Evolutionary conservation across 2,329 filamentous ascomycete species (phyloP), one percentile per base, ranked within the genome.

Genomic region (Didymella pomorum): DNA sequence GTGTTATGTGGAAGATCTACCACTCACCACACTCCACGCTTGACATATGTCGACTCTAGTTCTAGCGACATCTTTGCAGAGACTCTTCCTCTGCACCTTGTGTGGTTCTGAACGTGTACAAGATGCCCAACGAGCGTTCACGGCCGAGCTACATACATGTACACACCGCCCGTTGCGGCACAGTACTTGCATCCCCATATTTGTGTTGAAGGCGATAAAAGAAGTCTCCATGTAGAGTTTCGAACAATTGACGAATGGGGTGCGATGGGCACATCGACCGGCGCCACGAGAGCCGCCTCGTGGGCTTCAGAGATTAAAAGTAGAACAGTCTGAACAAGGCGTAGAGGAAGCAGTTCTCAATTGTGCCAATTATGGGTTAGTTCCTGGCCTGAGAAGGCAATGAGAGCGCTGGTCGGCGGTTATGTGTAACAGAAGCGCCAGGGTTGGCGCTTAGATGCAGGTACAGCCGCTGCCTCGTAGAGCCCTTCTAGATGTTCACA

Each of bases 391-490:
- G 18, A 25, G 14, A 3, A 25, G 28, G 51, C 25, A 47, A 5
- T 6, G 25, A 28, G 31, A 5, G 1, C 20, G 51, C 31, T 42
- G 16, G 43, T 21, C 11, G 43, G 51, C 51, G 51, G 42, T 14
- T 53, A 41, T 53, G 33, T 46, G 51, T 47, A 41, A 47, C 43
- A 18, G 52, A 55, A 55, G 52, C 52, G 52, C 52, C 31, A 35
- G 18, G 0, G 5, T 23, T 16, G 45, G 52, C 52, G 52, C 52
- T 55, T 55, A 55, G 26, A 26, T 55, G 44, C 52, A 55, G 25
- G n/a, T 55, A 31, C 44, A 39, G 8, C 35, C 33, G 42, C 31
- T 14, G 29, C 50, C 21, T 33, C 12, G 42, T 42, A 14, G 20
- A 9, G 26, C 28, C 23, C 50, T 23, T 6, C 11, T 1, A 18